A percentile compares a stretch with the other conserved stretches of the same genome.
These are phyloP conservation scores for Lactarius psammicola DNA, from an alignment of 768 basidiomycete species.

Conservation along the genomic window DNA sequence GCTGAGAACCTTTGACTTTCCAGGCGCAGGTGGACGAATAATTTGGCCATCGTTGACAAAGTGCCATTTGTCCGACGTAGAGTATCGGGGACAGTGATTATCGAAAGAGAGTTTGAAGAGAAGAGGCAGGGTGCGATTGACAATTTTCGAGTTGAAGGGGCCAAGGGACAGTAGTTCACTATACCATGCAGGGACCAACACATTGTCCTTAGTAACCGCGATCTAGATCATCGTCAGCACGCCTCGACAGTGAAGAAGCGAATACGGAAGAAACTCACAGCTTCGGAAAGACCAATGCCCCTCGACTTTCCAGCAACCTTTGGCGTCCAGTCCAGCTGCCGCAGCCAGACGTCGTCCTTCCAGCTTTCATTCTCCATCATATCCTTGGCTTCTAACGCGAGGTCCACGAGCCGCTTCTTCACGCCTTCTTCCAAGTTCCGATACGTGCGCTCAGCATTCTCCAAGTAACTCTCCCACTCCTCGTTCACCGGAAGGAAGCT, in stretches of 20 bases:
- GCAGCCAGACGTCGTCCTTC: slow-evolving; percentile 78
- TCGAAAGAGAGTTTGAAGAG: slow-evolving; percentile 64
- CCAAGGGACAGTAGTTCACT: slow-evolving; percentile 44
- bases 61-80: slow-evolving; percentile 65
- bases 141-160: slow-evolving; percentile 41
- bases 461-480: slow-evolving; percentile 82
- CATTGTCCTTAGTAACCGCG: neutral
- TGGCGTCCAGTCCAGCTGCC: slow-evolving; percentile 93
- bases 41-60: slow-evolving; percentile 41
- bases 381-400: slow-evolving; percentile 58
- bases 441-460: slow-evolving; percentile 75
- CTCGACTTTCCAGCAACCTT: slow-evolving; percentile 73
- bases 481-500: slow-evolving; percentile 89
- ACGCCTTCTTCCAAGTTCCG: slow-evolving; percentile 64
- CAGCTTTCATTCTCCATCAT: slow-evolving; percentile 54
- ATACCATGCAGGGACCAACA: slow-evolving; percentile 54
- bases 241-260: neutral
- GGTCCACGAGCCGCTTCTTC: slow-evolving; percentile 56
- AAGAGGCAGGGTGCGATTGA: slow-evolving; percentile 61
- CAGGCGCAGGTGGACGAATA: slow-evolving; percentile 45
- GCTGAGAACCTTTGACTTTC: slow-evolving; percentile 43
- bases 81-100: slow-evolving; percentile 57
- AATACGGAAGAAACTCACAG: slow-evolving; percentile 30
- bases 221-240: neutral
- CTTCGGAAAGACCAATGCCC: slow-evolving; percentile 45